Evolutionary conservation across 345 rosid species (phyloP).

Genomic region (Aethionema arabicum): DNA sequence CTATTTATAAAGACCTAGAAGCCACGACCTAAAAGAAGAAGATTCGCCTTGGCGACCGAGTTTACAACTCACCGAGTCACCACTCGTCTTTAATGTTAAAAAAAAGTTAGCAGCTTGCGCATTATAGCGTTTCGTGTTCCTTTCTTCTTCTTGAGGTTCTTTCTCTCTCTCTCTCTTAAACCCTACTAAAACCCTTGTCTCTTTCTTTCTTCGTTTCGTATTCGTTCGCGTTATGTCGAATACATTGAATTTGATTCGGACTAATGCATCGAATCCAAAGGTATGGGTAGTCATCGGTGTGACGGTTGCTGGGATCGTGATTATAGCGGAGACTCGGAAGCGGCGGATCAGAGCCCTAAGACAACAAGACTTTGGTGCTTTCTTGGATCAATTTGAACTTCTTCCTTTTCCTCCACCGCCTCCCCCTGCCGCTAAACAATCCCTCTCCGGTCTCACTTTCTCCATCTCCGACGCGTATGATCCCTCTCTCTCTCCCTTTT

Average conservation of each 20-base stretch:
- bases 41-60: constrained; percentile 27
- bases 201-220: constrained; percentile 18
- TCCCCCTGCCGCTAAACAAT: constrained; percentile 79
- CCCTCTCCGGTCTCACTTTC: constrained; percentile 69
- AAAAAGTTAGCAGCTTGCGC: constrained; percentile 10
- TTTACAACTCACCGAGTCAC: constrained; percentile 16
- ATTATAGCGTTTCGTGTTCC: constrained; percentile 11
- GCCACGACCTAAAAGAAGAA: not conserved
- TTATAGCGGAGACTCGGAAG: constrained; percentile 65
- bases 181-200: constrained; percentile 42
- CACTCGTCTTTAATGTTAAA: constrained; percentile 10
- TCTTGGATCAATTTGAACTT: constrained; percentile 65
- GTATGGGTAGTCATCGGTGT: constrained; percentile 78
- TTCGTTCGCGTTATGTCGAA: constrained; percentile 51
- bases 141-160: not conserved
- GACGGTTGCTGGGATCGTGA: constrained; percentile 67
- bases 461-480: constrained; percentile 76
- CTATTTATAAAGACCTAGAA: too few relatives aligned
- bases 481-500: not conserved
- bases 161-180: constrained; percentile 28
- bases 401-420: constrained; percentile 81
- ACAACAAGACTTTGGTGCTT: constrained; percentile 72
- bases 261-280: constrained; percentile 61
- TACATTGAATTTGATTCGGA: constrained; percentile 45
- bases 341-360: constrained; percentile 48